Percentiles rank a stretch among this genome's conserved stretches.
Conservation (phyloP, 306 rosid genomes). For the Styphnolobium japonicum region DNA sequence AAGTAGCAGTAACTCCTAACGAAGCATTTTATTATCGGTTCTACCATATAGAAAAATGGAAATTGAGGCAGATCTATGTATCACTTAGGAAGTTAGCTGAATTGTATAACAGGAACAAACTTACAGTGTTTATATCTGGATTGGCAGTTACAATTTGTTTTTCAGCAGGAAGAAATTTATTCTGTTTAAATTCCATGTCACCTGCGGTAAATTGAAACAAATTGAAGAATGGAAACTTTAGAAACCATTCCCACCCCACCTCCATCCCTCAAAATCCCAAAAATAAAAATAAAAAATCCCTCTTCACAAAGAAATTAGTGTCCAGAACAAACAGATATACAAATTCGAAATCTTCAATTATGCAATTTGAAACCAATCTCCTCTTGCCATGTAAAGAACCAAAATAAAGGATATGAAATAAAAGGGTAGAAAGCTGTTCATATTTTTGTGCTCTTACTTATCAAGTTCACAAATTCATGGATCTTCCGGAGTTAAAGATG, state of each 20-base stretch:
- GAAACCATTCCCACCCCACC: not conserved
- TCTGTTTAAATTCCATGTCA: slow-evolving; percentile 96
- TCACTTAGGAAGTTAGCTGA: slow-evolving; percentile 8
- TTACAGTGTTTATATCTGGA: slow-evolving; percentile 89
- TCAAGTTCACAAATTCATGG: not conserved
- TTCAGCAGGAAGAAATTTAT: slow-evolving; percentile 75
- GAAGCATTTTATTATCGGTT: slow-evolving; percentile 3
- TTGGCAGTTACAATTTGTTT: slow-evolving; percentile 85
- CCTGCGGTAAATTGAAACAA: slow-evolving; percentile 54
- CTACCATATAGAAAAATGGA: slow-evolving; percentile 10
- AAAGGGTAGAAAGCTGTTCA: not conserved
- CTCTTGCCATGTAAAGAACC: slow-evolving; percentile 19
- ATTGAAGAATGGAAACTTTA: slow-evolving; percentile 24
- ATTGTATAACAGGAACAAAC: slow-evolving; percentile 31
- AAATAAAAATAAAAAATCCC: not conserved
- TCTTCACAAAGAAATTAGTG: not conserved
- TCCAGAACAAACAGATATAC: not conserved
- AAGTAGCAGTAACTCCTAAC: not conserved
- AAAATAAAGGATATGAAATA: not conserved
- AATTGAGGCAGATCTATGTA: not conserved
- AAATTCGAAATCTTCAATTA: slow-evolving; percentile 6
- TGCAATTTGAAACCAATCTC: not conserved
- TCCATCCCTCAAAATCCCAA: not conserved
- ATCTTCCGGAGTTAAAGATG: slow-evolving; percentile 4
- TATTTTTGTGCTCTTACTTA: not conserved